Base-by-base conservation (phyloP, 495 filamentous ascomycete species). In the Geopyxis carbonaria region DNA sequence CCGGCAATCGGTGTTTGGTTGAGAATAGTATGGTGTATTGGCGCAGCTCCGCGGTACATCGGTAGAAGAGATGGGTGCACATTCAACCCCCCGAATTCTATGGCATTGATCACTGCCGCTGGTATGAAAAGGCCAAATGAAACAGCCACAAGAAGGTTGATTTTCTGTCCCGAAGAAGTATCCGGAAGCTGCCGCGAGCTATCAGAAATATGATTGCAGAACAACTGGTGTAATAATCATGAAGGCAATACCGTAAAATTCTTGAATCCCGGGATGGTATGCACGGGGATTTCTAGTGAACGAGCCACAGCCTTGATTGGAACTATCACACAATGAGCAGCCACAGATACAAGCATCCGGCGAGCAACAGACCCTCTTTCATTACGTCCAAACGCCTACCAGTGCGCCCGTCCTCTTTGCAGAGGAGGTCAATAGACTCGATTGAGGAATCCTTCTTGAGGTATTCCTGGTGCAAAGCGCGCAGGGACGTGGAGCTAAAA, bases 21-120 rank as follows among this genome's bases (percentile, higher is more conserved):
- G 15, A 93, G 66, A 34, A 93, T 64, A 31, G 79, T 73, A 58
- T 86, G 78, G 39, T 86, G 78, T 14, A 94, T 59, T 8, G 86
- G 79, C 4, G 79, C 80, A n/a, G 71, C 59, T 5, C 71, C 42
- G 25, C 38, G 45, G 32, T 41, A 49, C 22, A 36, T 75, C 5
- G 89, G 89, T 9, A 97, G 72, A 5, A 93, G 55, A n/a, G 87
- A 94, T 1, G 89, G 89, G 55, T 97, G 89, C 3, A 97, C 68
- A 60, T 97, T 97, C 16, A 95, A 58, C 0, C 89, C 89, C 43
- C 86, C 85, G 60, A 87, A 93, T 40, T 68, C 66, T 11, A 79
- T 68, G 4, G 48, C 57, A 19, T 62, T 64, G 29, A 95, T 65
- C 11, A 93, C 68, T 2, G 79, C 66, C 4, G 72, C 70, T 1